A percentile compares a stretch with the other conserved stretches of the same genome.
These are phyloP conservation scores for Mollisia scopiformis DNA, from an alignment of 2,329 filamentous ascomycete genomes.

Conservation along the genomic window DNA sequence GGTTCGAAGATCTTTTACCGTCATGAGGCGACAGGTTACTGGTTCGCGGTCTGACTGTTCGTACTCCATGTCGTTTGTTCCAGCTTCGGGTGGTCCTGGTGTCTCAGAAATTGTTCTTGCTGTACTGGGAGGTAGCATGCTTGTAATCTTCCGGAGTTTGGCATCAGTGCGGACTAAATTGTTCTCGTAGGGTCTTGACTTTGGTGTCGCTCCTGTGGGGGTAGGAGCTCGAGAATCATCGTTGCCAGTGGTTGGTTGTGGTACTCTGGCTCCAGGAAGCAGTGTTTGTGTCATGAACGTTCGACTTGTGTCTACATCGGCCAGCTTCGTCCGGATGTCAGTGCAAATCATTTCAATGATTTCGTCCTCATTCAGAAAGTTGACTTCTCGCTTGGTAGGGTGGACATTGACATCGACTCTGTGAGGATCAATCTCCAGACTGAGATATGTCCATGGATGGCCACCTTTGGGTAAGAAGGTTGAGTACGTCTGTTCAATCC, in stretches of 20 bases:
- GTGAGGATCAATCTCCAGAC: slow-evolving; percentile 87
- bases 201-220: slow-evolving; percentile 44
- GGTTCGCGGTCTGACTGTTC: slow-evolving; percentile 71
- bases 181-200: slow-evolving; percentile 74
- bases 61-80: slow-evolving; percentile 65
- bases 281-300: slow-evolving; percentile 94
- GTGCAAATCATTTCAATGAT: slow-evolving; percentile 87
- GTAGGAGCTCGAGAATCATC: slow-evolving; percentile 8
- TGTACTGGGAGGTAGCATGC: slow-evolving; percentile 75
- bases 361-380: slow-evolving; percentile 97
- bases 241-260: slow-evolving; percentile 33
- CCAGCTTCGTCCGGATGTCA: slow-evolving; percentile 75
- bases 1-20: slow-evolving; percentile 81
- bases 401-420: slow-evolving; percentile 97
- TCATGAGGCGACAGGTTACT: slow-evolving; percentile 75
- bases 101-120: slow-evolving; percentile 37
- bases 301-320: slow-evolving; percentile 88
- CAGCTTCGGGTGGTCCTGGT: slow-evolving; percentile 19
- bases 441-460: slow-evolving; percentile 92
- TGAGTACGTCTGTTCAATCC: slow-evolving; percentile 87
- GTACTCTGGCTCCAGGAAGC: slow-evolving; percentile 66
- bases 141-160: slow-evolving; percentile 90
- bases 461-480: slow-evolving; percentile 89
- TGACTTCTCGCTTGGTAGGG: slow-evolving; percentile 94
- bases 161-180: slow-evolving; percentile 90